Evolutionary conservation across 352 stramenopile genomes (phyloP), one percentile per base, ranked within the genome.

Genomic region (Globisporangium iwayamae): DNA sequence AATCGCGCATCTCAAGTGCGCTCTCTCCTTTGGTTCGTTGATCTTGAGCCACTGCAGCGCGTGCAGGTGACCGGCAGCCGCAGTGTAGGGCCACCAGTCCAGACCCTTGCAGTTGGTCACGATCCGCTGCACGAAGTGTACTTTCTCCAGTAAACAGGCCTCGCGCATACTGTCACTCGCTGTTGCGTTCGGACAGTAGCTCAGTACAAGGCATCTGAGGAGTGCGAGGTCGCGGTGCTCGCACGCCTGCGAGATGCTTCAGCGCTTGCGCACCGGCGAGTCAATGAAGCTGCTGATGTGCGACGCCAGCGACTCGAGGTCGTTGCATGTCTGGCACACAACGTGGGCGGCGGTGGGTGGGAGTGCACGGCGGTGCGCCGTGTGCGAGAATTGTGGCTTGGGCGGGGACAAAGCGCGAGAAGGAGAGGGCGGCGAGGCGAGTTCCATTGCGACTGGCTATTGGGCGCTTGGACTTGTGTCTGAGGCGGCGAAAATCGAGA

Each of bases 81-180:
- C 53, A 34, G 53, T 16, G 38, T 14, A 22, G 2, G 25, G 25
- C 25, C 1, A 8, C 54, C 5, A 36, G 36, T 4, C 14, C 36
- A 60, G 11, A 13, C 38, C 38, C 11, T n/a, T 14, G 6, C 38
- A 50, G 20, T 38, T 36, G 4, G 11, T 38, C 10, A 14, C 5
- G 34, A 50, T 28, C 38, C 38, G 52, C n/a, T 60, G 38, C 38
- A 60, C 34, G 8, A 60, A 10, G 36, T 60, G 38, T 5, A 51
- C 54, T 36, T 50, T 60, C 20, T 20, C 38, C 54, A 50, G 4
- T 5, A 20, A 28, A 1, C 16, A 39, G 0, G 54, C 54, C 16
- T 52, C 41, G 39, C 32, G 9, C 14, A 13, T 30, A 28, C 25
- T 28, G 25, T 28, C 25, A 28, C 25, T 28, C 25, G 25, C 25